phyloP scores from a whole-genome alignment of 1,139 yeast species.

The Tardiomyces depauwii region DNA sequence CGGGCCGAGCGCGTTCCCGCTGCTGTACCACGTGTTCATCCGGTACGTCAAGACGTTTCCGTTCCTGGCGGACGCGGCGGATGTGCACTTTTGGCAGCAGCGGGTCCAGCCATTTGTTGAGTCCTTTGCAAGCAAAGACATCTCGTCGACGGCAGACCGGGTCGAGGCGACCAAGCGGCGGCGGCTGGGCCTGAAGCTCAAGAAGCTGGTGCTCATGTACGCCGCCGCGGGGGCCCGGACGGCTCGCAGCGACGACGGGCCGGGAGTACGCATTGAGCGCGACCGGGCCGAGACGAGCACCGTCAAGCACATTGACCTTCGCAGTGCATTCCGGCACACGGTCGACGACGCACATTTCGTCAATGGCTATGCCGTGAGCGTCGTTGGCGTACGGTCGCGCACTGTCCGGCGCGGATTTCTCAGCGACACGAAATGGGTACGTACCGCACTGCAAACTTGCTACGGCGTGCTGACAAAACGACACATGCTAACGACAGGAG shows the following conservation, averaged over 20 bases:
- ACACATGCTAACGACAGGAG: conserved; percentile 14
- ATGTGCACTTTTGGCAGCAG: conserved; percentile 58
- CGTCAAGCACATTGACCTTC: neutral
- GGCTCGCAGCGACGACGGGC: conserved; percentile 12
- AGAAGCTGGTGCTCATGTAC: conserved; percentile 51
- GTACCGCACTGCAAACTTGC: neutral
- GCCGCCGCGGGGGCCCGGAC: conserved; percentile 70
- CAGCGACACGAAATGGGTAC: conserved; percentile 1
- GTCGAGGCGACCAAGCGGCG: conserved; percentile 65
- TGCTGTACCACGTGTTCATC: conserved; percentile 53
- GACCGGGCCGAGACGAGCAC: neutral
- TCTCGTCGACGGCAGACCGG: conserved; percentile 60
- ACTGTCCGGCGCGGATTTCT: conserved; percentile 22
- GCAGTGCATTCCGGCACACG: conserved; percentile 9
- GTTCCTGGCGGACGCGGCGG: conserved; percentile 45
- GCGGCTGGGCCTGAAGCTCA: conserved; percentile 47
- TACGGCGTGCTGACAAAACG: neutral
- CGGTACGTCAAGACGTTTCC: conserved; percentile 63
- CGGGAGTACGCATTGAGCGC: neutral
- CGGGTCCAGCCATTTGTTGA: conserved; percentile 75
- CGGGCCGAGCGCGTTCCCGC: conserved; percentile 37
- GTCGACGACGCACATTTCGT: conserved; percentile 36
- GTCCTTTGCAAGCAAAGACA: conserved; percentile 56
- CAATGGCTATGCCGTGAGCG: conserved; percentile 52
- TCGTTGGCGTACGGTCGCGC: conserved; percentile 45